phyloP scores from a whole-genome alignment of 1,284 basidiomycete species.

The Ganoderma lucidum region DNA sequence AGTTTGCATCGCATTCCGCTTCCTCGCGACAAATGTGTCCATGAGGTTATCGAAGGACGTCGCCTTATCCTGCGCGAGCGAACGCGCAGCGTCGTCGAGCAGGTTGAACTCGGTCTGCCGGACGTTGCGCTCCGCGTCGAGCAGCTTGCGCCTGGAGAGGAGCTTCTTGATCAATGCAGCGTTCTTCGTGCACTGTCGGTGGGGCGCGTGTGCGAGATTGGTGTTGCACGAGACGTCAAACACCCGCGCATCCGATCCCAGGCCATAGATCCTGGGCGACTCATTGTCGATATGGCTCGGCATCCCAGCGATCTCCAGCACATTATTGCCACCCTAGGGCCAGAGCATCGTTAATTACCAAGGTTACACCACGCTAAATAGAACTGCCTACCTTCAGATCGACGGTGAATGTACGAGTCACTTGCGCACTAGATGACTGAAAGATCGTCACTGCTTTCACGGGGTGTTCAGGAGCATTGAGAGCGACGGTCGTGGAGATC shows the following conservation, averaged over 20 bases:
- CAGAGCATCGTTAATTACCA: too few species aligned
- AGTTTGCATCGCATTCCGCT: constrained; percentile 46
- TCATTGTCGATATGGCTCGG: constrained; percentile 56
- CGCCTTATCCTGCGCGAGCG: constrained; percentile 38
- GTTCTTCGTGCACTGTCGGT: constrained; percentile 30
- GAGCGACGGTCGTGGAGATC: too few species aligned
- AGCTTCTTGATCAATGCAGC: constrained; percentile 46
- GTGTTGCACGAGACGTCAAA: constrained; percentile 56
- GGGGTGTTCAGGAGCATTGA: too few species aligned
- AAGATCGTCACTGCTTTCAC: too few species aligned
- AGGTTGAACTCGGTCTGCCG: constrained; percentile 50
- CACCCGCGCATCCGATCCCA: constrained; percentile 51
- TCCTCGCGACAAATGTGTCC: constrained; percentile 49
- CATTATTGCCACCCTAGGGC: constrained; percentile 55
- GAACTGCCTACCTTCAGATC: too few species aligned
- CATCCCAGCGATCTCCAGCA: constrained; percentile 54
- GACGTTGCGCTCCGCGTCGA: constrained; percentile 49
- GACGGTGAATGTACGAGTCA: too few species aligned
- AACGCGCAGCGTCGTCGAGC: constrained; percentile 52
- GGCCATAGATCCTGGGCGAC: constrained; percentile 57
- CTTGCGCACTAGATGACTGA: too few species aligned
- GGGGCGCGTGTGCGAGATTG: constrained; percentile 22
- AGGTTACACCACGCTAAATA: too few species aligned
- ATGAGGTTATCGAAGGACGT: constrained; percentile 50
- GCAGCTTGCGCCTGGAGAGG: constrained; percentile 41